Percentiles rank a stretch among this genome's conserved stretches.
These are phyloP conservation scores for Soucietia sequanensis DNA, from an alignment of 805 yeast genomes.

Conservation along the genomic window DNA sequence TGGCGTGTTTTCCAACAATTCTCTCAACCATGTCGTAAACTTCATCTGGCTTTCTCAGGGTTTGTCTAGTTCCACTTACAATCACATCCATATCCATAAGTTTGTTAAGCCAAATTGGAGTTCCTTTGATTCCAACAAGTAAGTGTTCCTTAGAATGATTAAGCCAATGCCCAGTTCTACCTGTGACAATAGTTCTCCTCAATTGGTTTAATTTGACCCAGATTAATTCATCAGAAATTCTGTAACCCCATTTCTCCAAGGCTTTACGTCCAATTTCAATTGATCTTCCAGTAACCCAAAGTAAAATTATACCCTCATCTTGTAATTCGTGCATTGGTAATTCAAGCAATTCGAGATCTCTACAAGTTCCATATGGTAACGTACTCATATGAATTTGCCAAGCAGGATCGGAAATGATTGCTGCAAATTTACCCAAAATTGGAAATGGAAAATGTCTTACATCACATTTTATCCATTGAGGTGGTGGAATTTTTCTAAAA, in stretches of 20 bases:
- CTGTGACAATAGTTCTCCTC: constrained; percentile 86
- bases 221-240: constrained; percentile 71
- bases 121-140: constrained; percentile 80
- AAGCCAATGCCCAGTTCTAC: constrained; percentile 96
- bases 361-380: constrained; percentile 73
- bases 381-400: constrained; percentile 96
- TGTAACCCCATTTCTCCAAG: constrained; percentile 78
- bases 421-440: constrained; percentile 75
- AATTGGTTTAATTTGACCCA: constrained; percentile 93
- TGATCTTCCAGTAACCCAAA: constrained; percentile 97
- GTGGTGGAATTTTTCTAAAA: constrained; percentile 41
- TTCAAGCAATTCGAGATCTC: constrained; percentile 68
- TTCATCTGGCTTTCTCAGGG: constrained; percentile 90
- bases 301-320: constrained; percentile 75
- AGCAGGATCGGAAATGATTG: constrained; percentile 89
- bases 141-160: constrained; percentile 93
- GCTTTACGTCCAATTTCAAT: constrained; percentile 84
- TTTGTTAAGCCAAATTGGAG: constrained; percentile 67
- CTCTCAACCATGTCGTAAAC: constrained; percentile 81
- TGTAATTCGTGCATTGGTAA: constrained; percentile 70
- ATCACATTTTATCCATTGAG: constrained; percentile 90
- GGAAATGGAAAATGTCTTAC: constrained; percentile 69
- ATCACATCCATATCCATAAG: constrained; percentile 72
- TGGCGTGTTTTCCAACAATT: constrained; percentile 69
- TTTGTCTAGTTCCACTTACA: constrained; percentile 83